Conservation (phyloP, 1,284 basidiomycete genomes). For the Cystobasidium sp. region DNA sequence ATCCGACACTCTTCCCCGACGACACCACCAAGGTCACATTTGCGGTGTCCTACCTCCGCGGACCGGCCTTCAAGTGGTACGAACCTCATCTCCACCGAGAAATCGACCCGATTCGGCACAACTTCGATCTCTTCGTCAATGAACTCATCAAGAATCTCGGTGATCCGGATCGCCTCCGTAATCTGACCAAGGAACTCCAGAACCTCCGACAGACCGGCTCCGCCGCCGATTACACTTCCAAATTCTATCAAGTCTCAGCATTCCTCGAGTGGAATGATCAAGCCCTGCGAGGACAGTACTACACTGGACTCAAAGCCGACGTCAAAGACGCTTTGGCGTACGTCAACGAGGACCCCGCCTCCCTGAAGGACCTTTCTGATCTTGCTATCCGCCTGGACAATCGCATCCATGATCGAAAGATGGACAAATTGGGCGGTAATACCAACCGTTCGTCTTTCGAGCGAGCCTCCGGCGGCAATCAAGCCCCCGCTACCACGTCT, state of each 20-base stretch:
- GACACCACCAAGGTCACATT: conserved; percentile 9
- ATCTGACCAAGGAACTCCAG: neutral
- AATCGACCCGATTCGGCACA: neutral
- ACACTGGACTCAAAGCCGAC: conserved; percentile 44
- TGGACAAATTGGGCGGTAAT: conserved; percentile 17
- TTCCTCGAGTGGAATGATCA: conserved; percentile 34
- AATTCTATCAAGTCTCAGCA: conserved; percentile 4
- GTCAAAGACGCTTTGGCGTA: conserved; percentile 47
- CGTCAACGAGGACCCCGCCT: neutral
- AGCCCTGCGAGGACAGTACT: conserved; percentile 46
- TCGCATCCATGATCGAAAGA: conserved; percentile 38
- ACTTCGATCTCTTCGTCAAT: conserved; percentile 7
- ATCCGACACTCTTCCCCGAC: neutral
- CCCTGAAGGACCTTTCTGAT: neutral
- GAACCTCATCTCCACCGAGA: neutral
- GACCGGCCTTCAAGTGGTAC: conserved; percentile 7
- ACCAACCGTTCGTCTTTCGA: neutral
- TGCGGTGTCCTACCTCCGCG: conserved; percentile 1
- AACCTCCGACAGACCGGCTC: conserved; percentile 14
- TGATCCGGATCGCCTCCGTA: conserved; percentile 10
- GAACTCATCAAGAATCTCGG: neutral
- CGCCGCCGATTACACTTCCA: neutral
- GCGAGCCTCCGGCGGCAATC: neutral
- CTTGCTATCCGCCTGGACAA: conserved; percentile 44
- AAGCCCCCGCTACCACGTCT: neutral